Conservation (phyloP, 2,329 filamentous ascomycete species). For the Onygenales sp. region DNA sequence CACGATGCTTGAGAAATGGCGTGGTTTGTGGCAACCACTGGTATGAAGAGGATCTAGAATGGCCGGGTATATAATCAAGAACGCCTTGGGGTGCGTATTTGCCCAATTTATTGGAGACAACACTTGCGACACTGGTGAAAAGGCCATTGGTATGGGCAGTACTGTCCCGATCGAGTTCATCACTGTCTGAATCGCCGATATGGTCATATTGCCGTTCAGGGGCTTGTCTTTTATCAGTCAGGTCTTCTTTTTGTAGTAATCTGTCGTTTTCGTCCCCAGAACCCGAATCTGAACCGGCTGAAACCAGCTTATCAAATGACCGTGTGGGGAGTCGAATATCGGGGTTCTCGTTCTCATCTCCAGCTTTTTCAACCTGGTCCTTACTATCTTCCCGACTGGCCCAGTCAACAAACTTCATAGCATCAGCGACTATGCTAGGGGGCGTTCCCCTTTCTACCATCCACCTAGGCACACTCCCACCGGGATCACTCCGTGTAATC, state of each 20-base stretch:
- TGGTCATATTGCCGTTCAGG: not conserved
- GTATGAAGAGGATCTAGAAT: constrained; percentile 3
- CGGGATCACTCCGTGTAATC: constrained; percentile 81
- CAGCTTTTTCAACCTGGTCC: constrained; percentile 19
- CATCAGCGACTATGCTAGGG: constrained; percentile 67
- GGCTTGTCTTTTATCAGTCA: not conserved
- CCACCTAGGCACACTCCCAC: constrained; percentile 78
- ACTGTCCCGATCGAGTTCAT: not conserved
- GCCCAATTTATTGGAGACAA: constrained; percentile 20
- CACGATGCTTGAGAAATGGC: not conserved
- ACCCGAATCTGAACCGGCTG: not conserved
- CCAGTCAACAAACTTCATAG: constrained; percentile 76
- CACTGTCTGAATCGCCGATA: not conserved
- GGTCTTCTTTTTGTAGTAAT: no score
- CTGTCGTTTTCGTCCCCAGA: not conserved
- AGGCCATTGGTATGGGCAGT: constrained; percentile 20
- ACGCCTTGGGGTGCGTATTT: constrained; percentile 40
- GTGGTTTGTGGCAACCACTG: not conserved
- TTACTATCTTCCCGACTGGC: constrained; percentile 44
- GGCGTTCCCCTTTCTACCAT: constrained; percentile 88
- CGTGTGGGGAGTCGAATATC: not conserved
- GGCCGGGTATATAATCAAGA: constrained; percentile 37
- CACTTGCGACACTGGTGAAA: constrained; percentile 26
- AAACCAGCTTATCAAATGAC: constrained; percentile 8
- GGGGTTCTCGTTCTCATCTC: constrained; percentile 9